phyloP scores from a whole-genome alignment of 2,329 filamentous ascomycete species.

The Nothopassalora personata region DNA sequence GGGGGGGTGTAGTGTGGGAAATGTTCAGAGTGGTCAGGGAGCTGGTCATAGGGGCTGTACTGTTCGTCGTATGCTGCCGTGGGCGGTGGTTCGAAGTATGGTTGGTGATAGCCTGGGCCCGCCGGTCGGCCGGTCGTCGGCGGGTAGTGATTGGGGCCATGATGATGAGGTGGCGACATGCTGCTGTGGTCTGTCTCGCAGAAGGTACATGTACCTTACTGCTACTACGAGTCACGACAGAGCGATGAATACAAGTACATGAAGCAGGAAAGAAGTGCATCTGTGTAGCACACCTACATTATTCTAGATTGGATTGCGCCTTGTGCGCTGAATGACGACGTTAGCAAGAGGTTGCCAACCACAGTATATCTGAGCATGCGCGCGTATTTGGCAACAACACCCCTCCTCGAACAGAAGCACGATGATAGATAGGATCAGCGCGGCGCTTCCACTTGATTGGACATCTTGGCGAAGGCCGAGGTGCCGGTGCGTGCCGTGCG shows the following conservation, averaged over 20 bases:
- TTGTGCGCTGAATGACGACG: not conserved
- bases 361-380: too few species aligned
- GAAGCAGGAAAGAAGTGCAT: not conserved
- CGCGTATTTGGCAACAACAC: too few species aligned
- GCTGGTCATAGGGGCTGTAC: not conserved
- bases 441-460: not conserved
- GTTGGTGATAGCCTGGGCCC: not conserved
- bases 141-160: not conserved
- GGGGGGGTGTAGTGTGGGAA: not conserved
- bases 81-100: slow-evolving; percentile 8
- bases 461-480: not conserved
- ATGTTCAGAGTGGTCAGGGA: not conserved
- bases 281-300: not conserved
- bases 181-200: not conserved
- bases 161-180: not conserved
- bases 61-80: slow-evolving; percentile 1
- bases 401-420: too few species aligned
- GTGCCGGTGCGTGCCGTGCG: too few species aligned
- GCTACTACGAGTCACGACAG: not conserved
- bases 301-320: not conserved
- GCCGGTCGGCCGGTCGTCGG: not conserved
- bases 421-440: not conserved
- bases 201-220: not conserved
- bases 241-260: not conserved
- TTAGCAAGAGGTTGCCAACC: too few species aligned